Conservation (phyloP, 345 rosid species). For the Lagerstroemia speciosa region DNA sequence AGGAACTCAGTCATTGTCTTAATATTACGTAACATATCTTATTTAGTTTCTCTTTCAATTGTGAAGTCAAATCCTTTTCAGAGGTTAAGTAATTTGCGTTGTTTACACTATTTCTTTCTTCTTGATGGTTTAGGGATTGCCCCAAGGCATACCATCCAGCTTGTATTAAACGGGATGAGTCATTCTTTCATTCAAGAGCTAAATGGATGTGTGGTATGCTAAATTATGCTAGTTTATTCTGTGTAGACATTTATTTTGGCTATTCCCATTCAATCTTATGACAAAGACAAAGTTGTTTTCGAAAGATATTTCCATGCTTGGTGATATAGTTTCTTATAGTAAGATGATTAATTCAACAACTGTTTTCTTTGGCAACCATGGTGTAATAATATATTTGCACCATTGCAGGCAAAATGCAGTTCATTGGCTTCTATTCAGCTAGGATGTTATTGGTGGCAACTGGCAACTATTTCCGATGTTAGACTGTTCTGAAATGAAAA, state of each 20-base stretch:
- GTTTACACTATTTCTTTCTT: not conserved
- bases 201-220: slow-evolving; percentile 94
- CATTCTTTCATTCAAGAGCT: slow-evolving; percentile 76
- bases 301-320: not conserved
- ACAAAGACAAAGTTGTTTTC: not conserved
- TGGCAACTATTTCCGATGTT: no score
- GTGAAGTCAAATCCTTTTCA: not conserved
- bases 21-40: not conserved
- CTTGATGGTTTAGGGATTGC: slow-evolving; percentile 50
- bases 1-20: not conserved
- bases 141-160: slow-evolving; percentile 97
- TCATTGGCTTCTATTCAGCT: no score
- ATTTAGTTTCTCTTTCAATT: not conserved
- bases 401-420: no score
- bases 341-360: not conserved
- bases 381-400: no score
- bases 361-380: no score
- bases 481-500: no score
- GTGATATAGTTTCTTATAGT: not conserved
- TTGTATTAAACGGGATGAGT: slow-evolving; percentile 83
- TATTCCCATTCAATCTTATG: not conserved
- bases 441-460: no score
- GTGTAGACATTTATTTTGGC: slow-evolving; percentile 5
- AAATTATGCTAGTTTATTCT: slow-evolving; percentile 7
- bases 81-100: not conserved